A percentile compares a stretch with the other conserved stretches of the same genome.
Conservation (phyloP, 352 stramenopile species). For the Pythium guiyangense region DNA sequence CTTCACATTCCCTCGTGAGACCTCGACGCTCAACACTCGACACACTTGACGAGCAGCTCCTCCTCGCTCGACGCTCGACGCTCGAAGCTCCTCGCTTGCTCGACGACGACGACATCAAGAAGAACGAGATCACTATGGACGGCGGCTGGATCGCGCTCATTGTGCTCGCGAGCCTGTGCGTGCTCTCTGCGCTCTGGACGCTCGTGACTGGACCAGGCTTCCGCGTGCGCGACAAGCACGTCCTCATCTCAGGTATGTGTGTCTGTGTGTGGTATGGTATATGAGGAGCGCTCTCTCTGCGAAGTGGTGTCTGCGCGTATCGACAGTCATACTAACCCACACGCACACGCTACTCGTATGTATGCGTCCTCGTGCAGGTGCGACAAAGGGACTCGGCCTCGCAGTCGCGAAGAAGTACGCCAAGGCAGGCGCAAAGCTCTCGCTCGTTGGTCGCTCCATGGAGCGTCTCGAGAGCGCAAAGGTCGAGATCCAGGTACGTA, state of each 20-base stretch:
- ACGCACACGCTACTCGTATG: neutral
- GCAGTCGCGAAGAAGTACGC: slow-evolving; percentile 62
- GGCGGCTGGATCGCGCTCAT: slow-evolving; percentile 9
- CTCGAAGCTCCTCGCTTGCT: no score
- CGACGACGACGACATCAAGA: no score
- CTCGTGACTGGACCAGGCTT: slow-evolving; percentile 40
- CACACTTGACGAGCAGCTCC: no score
- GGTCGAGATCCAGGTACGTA: slow-evolving; percentile 6
- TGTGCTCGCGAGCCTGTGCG: slow-evolving; percentile 17
- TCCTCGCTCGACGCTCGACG: no score
- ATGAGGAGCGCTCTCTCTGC: neutral
- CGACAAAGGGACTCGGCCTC: slow-evolving; percentile 31
- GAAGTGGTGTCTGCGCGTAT: no score
- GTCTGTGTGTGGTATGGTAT: no score
- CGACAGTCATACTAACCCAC: neutral
- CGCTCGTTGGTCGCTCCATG: slow-evolving; percentile 9
- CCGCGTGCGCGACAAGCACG: slow-evolving; percentile 41
- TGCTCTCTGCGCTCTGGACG: slow-evolving; percentile 46
- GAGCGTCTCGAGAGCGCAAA: slow-evolving; percentile 7
- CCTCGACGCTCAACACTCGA: no score
- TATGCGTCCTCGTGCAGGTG: neutral
- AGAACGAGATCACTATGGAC: no score
- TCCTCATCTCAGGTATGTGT: slow-evolving; percentile 47
- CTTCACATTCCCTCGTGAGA: no score
- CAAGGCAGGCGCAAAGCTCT: slow-evolving; percentile 33